A percentile compares a stretch with the other conserved stretches of the same genome.
These are phyloP conservation scores for Lyophyllum atratum DNA, from an alignment of 768 basidiomycete species.

Conservation along the genomic window DNA sequence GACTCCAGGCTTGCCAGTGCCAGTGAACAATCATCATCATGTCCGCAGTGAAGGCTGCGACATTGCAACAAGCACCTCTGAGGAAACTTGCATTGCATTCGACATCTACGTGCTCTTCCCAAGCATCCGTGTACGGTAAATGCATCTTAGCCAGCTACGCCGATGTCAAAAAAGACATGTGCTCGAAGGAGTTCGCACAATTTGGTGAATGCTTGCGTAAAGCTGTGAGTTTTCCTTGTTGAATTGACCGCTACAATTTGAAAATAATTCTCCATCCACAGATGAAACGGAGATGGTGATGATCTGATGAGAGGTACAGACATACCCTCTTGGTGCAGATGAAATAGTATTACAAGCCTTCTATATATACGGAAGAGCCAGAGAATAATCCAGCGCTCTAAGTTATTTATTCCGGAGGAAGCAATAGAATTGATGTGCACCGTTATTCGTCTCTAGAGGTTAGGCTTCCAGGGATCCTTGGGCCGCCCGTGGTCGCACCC, in stretches of 20 bases:
- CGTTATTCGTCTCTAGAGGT: constrained; percentile 26
- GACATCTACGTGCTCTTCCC: constrained; percentile 67
- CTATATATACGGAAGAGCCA: background rate
- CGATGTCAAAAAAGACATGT: constrained; percentile 83
- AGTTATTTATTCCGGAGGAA: background rate
- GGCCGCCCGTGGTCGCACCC: constrained; percentile 22
- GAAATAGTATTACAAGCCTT: constrained; percentile 1
- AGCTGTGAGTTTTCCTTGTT: constrained; percentile 53
- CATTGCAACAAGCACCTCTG: constrained; percentile 46
- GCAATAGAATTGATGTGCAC: background rate
- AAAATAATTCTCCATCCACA: constrained; percentile 10
- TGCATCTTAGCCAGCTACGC: constrained; percentile 84
- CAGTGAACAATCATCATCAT: too few species aligned
- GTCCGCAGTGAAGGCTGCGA: constrained; percentile 24
- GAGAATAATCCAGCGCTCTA: constrained; percentile 10
- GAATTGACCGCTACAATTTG: background rate
- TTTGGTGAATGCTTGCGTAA: constrained; percentile 83
- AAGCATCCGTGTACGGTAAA: constrained; percentile 83
- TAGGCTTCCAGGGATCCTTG: constrained; percentile 39
- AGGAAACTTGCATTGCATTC: constrained; percentile 69
- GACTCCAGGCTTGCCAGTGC: too few species aligned
- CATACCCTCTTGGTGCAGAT: too few species aligned
- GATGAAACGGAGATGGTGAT: constrained; percentile 38
- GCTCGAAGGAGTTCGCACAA: constrained; percentile 78
- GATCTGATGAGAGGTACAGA: background rate